Evolutionary conservation across 495 filamentous ascomycete species (phyloP).

Genomic region (Tuber borchii): DNA sequence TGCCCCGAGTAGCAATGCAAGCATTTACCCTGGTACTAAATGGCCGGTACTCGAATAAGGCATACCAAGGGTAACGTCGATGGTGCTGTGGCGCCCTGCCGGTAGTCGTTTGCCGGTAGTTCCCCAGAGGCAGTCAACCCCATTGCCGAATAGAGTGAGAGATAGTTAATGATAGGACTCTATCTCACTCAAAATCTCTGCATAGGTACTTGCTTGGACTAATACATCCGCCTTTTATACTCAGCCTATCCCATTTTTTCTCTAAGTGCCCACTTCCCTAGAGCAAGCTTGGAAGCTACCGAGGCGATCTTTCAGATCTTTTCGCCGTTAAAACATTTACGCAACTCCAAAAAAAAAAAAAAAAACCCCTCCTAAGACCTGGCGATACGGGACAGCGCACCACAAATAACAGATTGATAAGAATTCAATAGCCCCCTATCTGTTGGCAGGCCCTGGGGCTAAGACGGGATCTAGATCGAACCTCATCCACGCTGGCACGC

Average conservation of each 20-base stretch:
- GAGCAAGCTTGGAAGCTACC: neutral
- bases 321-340: neutral
- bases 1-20: neutral
- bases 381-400: neutral
- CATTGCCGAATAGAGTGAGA: neutral
- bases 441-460: neutral
- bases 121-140: neutral
- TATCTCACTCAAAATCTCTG: neutral
- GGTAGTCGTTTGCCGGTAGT: neutral
- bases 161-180: neutral
- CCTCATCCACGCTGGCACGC: neutral
- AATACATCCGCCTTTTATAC: neutral
- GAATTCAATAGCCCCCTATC: neutral
- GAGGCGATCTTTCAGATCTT: neutral
- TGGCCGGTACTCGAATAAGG: neutral
- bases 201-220: neutral
- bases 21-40: neutral
- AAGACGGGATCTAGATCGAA: neutral
- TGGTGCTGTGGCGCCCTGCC: neutral
- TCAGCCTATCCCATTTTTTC: neutral
- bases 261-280: neutral
- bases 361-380: neutral
- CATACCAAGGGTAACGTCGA: neutral
- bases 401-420: neutral
- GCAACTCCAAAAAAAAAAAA: neutral